Percentiles rank a stretch among this genome's conserved stretches.
Evolutionary conservation across 1,284 basidiomycete genomes (phyloP).

Genomic region (Tilletia setariae): DNA sequence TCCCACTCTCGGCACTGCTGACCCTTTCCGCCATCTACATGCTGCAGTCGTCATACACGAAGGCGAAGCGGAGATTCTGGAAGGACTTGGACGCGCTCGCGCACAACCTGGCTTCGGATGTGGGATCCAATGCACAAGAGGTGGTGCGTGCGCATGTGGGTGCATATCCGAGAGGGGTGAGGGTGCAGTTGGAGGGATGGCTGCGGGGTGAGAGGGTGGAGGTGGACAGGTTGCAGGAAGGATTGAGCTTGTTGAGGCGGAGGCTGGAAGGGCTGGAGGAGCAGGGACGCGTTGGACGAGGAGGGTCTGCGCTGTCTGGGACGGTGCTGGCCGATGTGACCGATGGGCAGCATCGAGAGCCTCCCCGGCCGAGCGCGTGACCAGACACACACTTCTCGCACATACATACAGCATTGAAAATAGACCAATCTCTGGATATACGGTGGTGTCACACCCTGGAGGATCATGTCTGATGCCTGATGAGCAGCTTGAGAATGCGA

Average conservation of each 20-base stretch:
- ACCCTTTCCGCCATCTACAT: conserved; percentile 4
- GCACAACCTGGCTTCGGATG: not conserved
- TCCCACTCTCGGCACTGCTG: not conserved
- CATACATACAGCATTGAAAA: too few relatives aligned
- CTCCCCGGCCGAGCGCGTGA: too few relatives aligned
- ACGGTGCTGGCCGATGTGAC: too few relatives aligned
- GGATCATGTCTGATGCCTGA: too few relatives aligned
- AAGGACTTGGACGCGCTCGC: conserved; percentile 7
- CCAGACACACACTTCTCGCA: too few relatives aligned
- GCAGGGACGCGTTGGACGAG: too few relatives aligned
- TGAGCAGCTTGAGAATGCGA: too few relatives aligned
- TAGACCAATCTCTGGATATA: too few relatives aligned
- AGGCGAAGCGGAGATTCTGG: conserved; percentile 10
- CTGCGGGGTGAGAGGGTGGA: not conserved
- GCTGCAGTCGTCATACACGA: conserved; percentile 5
- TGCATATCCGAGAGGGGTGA: not conserved
- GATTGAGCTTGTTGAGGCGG: not conserved
- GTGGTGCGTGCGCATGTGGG: conserved; percentile 11
- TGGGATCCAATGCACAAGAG: not conserved
- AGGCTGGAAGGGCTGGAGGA: not conserved
- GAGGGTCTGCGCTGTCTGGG: too few relatives aligned
- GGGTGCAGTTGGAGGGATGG: not conserved
- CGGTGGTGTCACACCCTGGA: too few relatives aligned
- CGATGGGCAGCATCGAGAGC: too few relatives aligned
- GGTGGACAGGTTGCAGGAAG: not conserved